phyloP scores from a whole-genome alignment of 768 basidiomycete species.

The Pleurotus eryngii region DNA sequence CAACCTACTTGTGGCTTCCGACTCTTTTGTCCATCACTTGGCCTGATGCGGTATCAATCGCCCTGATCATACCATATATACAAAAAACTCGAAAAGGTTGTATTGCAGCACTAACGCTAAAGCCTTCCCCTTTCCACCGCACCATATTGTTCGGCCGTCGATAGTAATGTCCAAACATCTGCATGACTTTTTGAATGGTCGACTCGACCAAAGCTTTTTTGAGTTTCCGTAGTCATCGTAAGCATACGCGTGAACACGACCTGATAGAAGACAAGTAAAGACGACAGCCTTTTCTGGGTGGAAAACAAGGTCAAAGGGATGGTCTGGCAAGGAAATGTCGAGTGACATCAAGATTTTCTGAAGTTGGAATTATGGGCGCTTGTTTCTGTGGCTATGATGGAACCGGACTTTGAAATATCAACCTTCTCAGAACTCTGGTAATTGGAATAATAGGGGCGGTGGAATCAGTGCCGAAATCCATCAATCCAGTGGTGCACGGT shows the following conservation, averaged over 20 bases:
- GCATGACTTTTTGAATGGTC: conserved; percentile 81
- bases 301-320: conserved; percentile 89
- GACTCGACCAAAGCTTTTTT: conserved; percentile 10
- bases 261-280: conserved; percentile 77
- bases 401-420: too few relatives aligned
- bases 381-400: too few relatives aligned
- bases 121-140: conserved; percentile 78
- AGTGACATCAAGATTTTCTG: conserved; percentile 29
- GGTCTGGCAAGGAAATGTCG: conserved; percentile 67
- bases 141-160: conserved; percentile 69
- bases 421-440: too few relatives aligned
- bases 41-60: conserved; percentile 64
- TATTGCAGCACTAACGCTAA: conserved; percentile 57
- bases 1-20: conserved; percentile 66
- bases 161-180: conserved; percentile 66
- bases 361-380: background rate
- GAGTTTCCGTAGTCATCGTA: conserved; percentile 65
- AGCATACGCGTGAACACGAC: conserved; percentile 75
- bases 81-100: background rate
- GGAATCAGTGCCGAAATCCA: too few relatives aligned
- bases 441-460: too few relatives aligned
- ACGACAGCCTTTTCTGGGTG: conserved; percentile 73
- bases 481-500: too few relatives aligned
- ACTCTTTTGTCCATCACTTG: conserved; percentile 43
- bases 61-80: conserved; percentile 13